Base-by-base conservation (phyloP, 371 early-diverging fungal species). In the Mucor indicus region DNA sequence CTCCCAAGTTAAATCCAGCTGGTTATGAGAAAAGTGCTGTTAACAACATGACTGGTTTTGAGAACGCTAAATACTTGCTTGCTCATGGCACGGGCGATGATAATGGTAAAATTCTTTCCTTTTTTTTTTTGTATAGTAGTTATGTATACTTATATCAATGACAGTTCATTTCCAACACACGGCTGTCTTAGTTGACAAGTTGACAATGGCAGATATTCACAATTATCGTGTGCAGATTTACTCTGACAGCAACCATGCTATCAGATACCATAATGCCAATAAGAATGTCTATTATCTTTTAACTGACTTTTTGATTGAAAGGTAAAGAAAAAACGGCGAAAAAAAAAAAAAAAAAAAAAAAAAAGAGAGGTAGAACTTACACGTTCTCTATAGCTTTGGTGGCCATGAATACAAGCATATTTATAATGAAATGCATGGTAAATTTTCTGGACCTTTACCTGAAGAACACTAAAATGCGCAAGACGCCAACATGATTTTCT, bases 21-120 rank as follows among this genome's bases (percentile, higher is more conserved):
- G 97, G 96, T 1, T 98, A 97, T 72, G 70, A 69, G 29, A 31
- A 69, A 13, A 89, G 90, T 42, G 86, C 92, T 1, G 87, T 98
- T 1, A 66, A 61, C 32, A 86, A 90, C 48, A 86, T 90, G 85
- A 79, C 78, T 1, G 93, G 91, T 1, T 96, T 98, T 66, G 71
- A 71, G 30, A 72, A 88, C 44, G 67, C 84, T 0, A 72, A 85
- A 21, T 96, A 85, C 55, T 67, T 98, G 15, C 59, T 97, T 20
- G 80, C 91, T 22, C 98, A 98, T 64, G 98, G 98, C 17, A 91
- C 90, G 0, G 94, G 85, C 8, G 98, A 98, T 72, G 95, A 88
- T 71, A 84, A 76, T 50, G 76, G 76, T 75, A 65, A 58, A 21
- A 27, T 10, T 40, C n/a, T 27, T 7, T 27, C 5, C 11, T 7